phyloP scores from a whole-genome alignment of 306 rosid species.

The Heteromeles arbutifolia region DNA sequence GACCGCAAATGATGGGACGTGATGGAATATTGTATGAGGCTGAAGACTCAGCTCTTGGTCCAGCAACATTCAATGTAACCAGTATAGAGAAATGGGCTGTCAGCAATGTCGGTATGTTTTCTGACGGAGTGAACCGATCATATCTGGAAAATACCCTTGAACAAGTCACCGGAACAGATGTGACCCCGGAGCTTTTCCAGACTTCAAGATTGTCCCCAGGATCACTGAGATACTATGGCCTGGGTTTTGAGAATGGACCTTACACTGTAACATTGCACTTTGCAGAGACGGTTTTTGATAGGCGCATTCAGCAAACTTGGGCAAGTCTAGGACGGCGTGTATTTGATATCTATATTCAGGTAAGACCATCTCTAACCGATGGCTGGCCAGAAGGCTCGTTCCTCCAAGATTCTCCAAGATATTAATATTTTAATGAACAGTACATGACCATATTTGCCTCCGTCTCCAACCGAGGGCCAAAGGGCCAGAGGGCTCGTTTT shows the following conservation, averaged over 20 bases:
- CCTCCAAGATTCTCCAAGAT: no score
- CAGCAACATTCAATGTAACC: neutral
- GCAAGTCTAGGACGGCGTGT: constrained; percentile 45
- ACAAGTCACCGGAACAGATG: constrained; percentile 5
- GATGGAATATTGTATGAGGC: constrained; percentile 14
- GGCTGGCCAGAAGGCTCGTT: no score
- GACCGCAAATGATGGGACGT: neutral
- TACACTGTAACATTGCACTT: constrained; percentile 47
- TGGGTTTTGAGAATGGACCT: constrained; percentile 44
- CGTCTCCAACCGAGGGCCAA: no score
- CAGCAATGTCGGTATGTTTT: constrained; percentile 12
- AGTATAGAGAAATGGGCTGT: constrained; percentile 18
- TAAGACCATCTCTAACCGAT: no score
- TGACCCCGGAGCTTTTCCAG: constrained; percentile 14
- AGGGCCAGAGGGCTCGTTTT: no score
- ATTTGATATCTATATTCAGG: constrained; percentile 60
- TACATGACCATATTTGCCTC: no score
- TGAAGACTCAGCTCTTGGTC: constrained; percentile 3
- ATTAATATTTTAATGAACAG: no score
- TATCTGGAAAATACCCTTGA: neutral
- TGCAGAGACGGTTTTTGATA: constrained; percentile 37
- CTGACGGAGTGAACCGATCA: neutral
- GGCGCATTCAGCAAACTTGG: constrained; percentile 14
- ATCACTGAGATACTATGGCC: constrained; percentile 39
- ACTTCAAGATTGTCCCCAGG: constrained; percentile 19